Conservation (phyloP, 805 yeast genomes). For the Wickerhamiella azymoides region DNA sequence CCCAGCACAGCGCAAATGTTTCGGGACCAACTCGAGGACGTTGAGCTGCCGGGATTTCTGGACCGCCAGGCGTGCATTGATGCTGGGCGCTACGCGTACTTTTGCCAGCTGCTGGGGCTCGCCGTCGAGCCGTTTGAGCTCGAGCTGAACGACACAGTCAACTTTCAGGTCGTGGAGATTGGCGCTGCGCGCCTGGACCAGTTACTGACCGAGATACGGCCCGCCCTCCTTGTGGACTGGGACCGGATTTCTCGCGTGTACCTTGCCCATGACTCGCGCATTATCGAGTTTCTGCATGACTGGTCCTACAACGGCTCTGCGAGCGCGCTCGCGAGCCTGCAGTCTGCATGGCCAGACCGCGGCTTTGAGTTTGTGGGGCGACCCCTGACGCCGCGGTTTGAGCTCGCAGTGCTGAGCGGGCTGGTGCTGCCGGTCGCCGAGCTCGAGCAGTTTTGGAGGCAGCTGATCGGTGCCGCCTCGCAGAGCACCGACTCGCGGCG, state of each 20-base stretch:
- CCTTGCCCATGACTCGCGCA: conserved; percentile 16
- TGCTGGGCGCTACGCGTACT: neutral
- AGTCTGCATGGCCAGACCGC: neutral
- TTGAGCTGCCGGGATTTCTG: neutral
- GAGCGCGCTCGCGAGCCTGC: neutral
- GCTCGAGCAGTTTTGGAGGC: neutral
- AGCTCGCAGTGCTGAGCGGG: neutral
- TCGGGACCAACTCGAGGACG: conserved; percentile 3
- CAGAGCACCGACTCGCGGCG: too few relatives aligned
- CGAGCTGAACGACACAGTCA: neutral
- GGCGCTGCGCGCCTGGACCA: neutral
- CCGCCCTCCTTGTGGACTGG: conserved; percentile 10
- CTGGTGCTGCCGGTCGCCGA: neutral
- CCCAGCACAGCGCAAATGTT: neutral
- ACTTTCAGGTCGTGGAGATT: neutral
- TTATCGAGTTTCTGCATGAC: conserved; percentile 4
- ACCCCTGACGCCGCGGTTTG: neutral
- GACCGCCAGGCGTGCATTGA: neutral
- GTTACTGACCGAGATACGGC: conserved; percentile 8
- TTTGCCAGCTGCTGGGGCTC: neutral
- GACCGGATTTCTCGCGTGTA: conserved; percentile 10
- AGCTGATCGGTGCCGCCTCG: too few relatives aligned
- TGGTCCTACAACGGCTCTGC: neutral
- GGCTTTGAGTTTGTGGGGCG: neutral
- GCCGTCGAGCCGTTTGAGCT: neutral